A percentile compares a stretch with the other conserved stretches of the same genome.
Conservation (phyloP, 768 basidiomycete species). For the Boletus rubescentipes region DNA sequence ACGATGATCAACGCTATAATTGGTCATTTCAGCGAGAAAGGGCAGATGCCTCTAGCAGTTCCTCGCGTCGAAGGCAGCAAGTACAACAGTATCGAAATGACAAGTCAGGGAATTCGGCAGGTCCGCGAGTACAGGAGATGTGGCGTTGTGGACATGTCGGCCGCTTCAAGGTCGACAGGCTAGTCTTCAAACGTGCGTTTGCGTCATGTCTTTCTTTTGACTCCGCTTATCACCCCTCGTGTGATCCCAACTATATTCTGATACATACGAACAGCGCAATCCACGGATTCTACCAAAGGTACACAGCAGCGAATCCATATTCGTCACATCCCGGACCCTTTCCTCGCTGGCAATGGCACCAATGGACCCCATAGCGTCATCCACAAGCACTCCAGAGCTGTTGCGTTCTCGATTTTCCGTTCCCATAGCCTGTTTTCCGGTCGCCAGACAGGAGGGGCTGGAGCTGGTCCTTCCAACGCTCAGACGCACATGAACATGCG, state of each 20-base stretch:
- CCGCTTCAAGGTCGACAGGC: constrained; percentile 58
- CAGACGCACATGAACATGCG: constrained; percentile 30
- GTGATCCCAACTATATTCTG: background rate
- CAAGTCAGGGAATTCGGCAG: constrained; percentile 18
- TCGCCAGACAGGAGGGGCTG: constrained; percentile 11
- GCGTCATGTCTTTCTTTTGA: constrained; percentile 17
- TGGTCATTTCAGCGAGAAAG: constrained; percentile 65
- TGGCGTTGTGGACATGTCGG: constrained; percentile 69
- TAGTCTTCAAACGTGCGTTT: constrained; percentile 37
- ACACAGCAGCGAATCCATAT: constrained; percentile 70
- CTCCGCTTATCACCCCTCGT: background rate
- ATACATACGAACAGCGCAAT: constrained; percentile 27
- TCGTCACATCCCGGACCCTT: constrained; percentile 52
- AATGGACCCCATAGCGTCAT: constrained; percentile 67
- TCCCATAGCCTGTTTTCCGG: constrained; percentile 41
- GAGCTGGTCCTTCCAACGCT: constrained; percentile 7
- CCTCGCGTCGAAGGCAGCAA: constrained; percentile 26
- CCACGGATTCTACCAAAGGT: constrained; percentile 52
- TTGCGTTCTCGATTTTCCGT: constrained; percentile 78
- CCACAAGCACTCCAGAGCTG: constrained; percentile 79
- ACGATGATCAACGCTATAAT: constrained; percentile 41
- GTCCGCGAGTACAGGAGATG: constrained; percentile 47
- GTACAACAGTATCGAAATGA: constrained; percentile 12
- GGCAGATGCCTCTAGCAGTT: constrained; percentile 33
- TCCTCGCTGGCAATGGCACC: constrained; percentile 38